These are phyloP conservation scores for Talaromyces sp. DNA, from an alignment of 2,329 filamentous ascomycete genomes.

Conservation along the genomic window DNA sequence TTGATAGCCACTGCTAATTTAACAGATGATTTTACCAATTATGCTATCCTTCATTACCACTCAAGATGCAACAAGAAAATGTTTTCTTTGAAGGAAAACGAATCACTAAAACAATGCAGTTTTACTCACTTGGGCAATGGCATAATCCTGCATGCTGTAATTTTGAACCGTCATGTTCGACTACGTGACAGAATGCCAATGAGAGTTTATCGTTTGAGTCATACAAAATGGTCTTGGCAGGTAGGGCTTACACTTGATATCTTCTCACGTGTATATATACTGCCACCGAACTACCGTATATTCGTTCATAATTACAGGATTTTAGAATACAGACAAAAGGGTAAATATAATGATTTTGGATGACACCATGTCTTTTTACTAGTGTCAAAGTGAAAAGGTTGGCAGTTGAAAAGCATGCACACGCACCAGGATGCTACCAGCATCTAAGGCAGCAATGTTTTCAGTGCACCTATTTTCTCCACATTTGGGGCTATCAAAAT, in stretches of 20 bases:
- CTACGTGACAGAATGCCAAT: not conserved
- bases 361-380: not conserved
- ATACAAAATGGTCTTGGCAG: not conserved
- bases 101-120: not conserved
- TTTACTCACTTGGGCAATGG: not conserved
- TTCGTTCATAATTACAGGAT: not conserved
- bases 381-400: not conserved
- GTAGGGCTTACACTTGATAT: not conserved
- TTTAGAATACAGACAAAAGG: not conserved
- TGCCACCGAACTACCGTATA: not conserved
- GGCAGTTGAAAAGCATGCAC: not conserved
- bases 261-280: not conserved
- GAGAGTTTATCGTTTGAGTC: not conserved
- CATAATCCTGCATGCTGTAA: not conserved
- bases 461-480: not conserved
- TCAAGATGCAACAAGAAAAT: not conserved
- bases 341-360: not conserved
- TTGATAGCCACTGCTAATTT: not conserved
- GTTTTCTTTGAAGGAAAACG: not conserved
- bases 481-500: not conserved
- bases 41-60: not conserved
- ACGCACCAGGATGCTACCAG: not conserved
- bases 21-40: not conserved
- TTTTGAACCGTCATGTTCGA: not conserved
- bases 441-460: not conserved